Conservation (phyloP, 305 asterid genomes). For the Stenogyne calaminthoides region DNA sequence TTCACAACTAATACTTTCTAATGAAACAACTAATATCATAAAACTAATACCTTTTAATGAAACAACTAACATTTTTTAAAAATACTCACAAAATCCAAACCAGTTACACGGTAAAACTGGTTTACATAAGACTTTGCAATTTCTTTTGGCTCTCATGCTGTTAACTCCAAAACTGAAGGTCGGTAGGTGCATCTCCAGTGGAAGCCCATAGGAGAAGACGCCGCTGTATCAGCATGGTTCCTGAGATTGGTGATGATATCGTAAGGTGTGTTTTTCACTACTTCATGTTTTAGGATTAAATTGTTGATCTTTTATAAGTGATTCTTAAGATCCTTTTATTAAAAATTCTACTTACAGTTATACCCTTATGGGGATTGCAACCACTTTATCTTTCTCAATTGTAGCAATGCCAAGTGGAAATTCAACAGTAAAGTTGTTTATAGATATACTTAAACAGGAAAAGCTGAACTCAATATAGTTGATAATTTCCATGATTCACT, state of each 20-base stretch:
- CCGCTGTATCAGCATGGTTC: conserved; percentile 78
- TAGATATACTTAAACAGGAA: not conserved
- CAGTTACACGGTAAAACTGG: no score
- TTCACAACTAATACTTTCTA: no score
- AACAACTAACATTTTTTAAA: no score
- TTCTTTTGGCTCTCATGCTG: conserved; percentile 21
- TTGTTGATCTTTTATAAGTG: not conserved
- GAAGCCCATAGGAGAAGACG: conserved; percentile 77
- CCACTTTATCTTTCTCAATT: not conserved
- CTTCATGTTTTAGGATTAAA: conserved; percentile 19
- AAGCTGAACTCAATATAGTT: not conserved
- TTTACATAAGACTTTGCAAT: no score
- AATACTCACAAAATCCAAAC: no score
- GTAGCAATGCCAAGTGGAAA: no score
- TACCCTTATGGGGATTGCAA: not conserved
- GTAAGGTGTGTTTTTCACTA: conserved; percentile 55
- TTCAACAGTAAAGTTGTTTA: not conserved
- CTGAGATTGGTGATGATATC: conserved; percentile 92
- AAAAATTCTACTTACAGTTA: not conserved
- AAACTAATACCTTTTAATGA: no score
- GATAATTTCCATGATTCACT: not conserved
- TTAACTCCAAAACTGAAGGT: conserved; percentile 45
- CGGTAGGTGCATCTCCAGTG: conserved; percentile 88
- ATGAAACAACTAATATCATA: no score
- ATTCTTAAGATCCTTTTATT: not conserved